Percentiles rank a stretch among this genome's conserved stretches.
Conservation (phyloP, 2,329 filamentous ascomycete genomes). For the Talaromyces sp. region DNA sequence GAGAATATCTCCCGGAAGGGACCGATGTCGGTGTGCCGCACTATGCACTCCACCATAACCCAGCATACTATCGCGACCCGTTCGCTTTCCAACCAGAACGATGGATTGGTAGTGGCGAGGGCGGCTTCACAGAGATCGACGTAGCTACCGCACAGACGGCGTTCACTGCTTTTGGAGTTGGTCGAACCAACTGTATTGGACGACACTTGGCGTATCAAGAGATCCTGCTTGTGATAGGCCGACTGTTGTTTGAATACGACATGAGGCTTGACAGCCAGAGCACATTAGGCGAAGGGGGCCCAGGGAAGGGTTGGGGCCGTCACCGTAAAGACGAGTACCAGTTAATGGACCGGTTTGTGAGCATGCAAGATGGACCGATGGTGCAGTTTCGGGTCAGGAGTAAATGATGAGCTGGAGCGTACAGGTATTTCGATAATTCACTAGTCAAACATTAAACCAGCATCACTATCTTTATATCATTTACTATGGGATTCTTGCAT, state of each 20-base stretch:
- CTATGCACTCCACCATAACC: background rate
- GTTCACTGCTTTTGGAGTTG: background rate
- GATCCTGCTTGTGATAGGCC: background rate
- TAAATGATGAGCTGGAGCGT: background rate
- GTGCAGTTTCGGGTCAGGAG: background rate
- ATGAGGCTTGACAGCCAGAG: background rate
- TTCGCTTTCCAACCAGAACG: background rate
- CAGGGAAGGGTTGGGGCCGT: background rate
- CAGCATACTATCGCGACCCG: background rate
- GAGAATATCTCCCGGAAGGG: conserved; percentile 3
- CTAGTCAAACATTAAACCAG: too few relatives aligned
- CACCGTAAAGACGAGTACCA: background rate
- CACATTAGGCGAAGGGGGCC: background rate
- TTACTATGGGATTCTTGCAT: too few relatives aligned
- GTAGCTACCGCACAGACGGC: background rate
- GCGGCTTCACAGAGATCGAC: background rate
- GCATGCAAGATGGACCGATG: background rate
- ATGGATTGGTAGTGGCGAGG: background rate
- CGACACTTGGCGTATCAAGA: background rate
- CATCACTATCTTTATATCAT: too few relatives aligned
- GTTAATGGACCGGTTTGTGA: background rate
- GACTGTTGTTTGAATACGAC: background rate
- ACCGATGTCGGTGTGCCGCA: background rate
- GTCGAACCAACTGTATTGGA: background rate
- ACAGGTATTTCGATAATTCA: too few relatives aligned